Evolutionary conservation across 352 stramenopile genomes (phyloP).

Genomic region (Phytophthora multivora): DNA sequence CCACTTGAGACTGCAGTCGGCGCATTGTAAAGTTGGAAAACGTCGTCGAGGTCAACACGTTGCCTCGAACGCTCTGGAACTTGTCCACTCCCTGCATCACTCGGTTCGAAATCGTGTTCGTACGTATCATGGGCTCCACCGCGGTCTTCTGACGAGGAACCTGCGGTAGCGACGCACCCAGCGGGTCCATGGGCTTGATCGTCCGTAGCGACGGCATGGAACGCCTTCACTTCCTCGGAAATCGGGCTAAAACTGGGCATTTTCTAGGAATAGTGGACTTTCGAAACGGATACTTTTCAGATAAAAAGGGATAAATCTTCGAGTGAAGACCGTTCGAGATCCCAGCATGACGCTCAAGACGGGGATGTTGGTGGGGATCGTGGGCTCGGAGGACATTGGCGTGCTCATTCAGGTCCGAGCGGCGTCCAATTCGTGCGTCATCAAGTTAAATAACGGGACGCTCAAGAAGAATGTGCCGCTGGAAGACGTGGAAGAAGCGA

Average conservation of each 20-base stretch:
- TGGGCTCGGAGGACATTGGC: conserved; percentile 56
- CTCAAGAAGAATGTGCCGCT: conserved; percentile 76
- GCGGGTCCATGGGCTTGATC: conserved; percentile 40
- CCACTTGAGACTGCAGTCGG: conserved; percentile 34
- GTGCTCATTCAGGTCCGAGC: conserved; percentile 70
- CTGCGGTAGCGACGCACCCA: conserved; percentile 36
- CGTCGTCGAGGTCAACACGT: conserved; percentile 27
- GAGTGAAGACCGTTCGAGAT: conserved; percentile 6
- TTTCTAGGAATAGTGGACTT: conserved; percentile 16
- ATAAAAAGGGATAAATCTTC: no score
- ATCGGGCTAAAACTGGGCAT: neutral
- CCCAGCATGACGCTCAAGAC: conserved; percentile 53
- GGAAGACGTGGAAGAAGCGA: conserved; percentile 58
- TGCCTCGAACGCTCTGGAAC: conserved; percentile 21
- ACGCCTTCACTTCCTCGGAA: neutral
- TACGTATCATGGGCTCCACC: conserved; percentile 44
- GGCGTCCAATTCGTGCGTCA: conserved; percentile 63
- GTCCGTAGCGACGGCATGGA: conserved; percentile 25
- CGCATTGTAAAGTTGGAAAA: conserved; percentile 33
- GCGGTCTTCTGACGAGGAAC: conserved; percentile 32
- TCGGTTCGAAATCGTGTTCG: conserved; percentile 48
- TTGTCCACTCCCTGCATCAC: conserved; percentile 36
- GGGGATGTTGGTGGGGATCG: conserved; percentile 60
- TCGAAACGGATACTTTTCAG: conserved; percentile 29
- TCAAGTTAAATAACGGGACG: conserved; percentile 68